Conservation (phyloP, 83 land plant genomes). For the Diphasiastrum complanatum region DNA sequence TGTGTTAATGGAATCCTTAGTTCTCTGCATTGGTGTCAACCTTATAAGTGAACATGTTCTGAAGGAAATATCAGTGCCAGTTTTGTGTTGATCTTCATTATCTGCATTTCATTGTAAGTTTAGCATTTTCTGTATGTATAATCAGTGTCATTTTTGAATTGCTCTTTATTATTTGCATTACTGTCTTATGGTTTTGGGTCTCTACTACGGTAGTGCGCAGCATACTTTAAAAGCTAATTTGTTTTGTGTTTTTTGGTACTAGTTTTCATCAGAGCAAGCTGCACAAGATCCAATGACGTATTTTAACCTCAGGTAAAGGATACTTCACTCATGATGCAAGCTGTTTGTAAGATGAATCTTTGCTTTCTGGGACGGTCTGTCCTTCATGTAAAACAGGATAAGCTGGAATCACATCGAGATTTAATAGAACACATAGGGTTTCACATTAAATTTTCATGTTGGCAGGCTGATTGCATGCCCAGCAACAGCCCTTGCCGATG, state of each 20-base stretch:
- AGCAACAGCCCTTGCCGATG: slow-evolving; percentile 86
- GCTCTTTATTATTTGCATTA: no score
- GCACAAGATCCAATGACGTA: slow-evolving; percentile 71
- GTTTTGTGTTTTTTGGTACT: slow-evolving; percentile 4
- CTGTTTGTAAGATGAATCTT: not conserved
- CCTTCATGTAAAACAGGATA: not conserved
- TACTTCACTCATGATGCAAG: slow-evolving; percentile 1
- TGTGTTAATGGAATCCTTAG: no score
- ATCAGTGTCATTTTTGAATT: no score
- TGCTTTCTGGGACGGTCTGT: not conserved
- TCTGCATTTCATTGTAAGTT: no score
- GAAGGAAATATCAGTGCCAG: no score
- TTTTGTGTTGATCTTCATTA: no score
- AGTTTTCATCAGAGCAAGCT: slow-evolving; percentile 88
- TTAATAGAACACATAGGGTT: not conserved
- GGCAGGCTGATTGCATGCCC: slow-evolving; percentile 80
- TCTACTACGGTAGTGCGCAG: not conserved
- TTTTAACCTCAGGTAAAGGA: slow-evolving; percentile 76
- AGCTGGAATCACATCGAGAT: not conserved
- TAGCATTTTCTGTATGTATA: no score
- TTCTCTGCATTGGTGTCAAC: no score
- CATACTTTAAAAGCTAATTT: not conserved
- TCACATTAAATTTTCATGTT: not conserved
- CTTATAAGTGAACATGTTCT: no score
- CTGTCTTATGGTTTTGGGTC: not conserved